A percentile compares a stretch with the other conserved stretches of the same genome.
These are phyloP conservation scores for Elongisporangium senticosum DNA, from an alignment of 352 stramenopile genomes.

Conservation along the genomic window DNA sequence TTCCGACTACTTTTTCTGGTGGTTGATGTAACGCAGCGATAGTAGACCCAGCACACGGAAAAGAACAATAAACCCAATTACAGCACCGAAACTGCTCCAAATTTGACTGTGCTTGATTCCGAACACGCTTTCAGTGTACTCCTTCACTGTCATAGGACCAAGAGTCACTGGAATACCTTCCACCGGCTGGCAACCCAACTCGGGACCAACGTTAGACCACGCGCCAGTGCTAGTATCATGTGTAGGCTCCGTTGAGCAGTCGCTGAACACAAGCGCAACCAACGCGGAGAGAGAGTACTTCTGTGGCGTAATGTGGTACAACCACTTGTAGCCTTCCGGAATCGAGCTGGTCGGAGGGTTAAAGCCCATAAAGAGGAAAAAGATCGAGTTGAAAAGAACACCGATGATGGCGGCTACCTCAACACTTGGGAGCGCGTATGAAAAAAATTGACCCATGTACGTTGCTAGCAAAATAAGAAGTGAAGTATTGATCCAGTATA, in stretches of 20 bases:
- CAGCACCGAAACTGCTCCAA: slow-evolving; percentile 31
- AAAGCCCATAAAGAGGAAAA: slow-evolving; percentile 31
- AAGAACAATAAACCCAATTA: slow-evolving; percentile 39
- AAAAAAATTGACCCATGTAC: slow-evolving; percentile 29
- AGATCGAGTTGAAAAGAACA: slow-evolving; percentile 24
- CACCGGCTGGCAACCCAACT: slow-evolving; percentile 37
- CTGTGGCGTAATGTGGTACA: slow-evolving; percentile 32
- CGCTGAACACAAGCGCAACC: slow-evolving; percentile 20
- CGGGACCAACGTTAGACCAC: slow-evolving; percentile 14
- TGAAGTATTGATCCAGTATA: slow-evolving; percentile 28
- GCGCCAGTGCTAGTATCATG: slow-evolving; percentile 13
- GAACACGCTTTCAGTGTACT: slow-evolving; percentile 43
- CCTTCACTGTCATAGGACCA: slow-evolving; percentile 37
- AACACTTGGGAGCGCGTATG: slow-evolving; percentile 19
- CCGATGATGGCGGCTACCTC: slow-evolving; percentile 20
- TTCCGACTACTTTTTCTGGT: slow-evolving; percentile 31
- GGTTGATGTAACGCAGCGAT: slow-evolving; percentile 51
- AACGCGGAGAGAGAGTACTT: slow-evolving; percentile 24
- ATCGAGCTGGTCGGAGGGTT: slow-evolving; percentile 24
- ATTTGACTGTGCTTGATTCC: slow-evolving; percentile 56
- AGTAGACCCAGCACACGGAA: slow-evolving; percentile 43
- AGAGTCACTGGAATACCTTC: slow-evolving; percentile 22
- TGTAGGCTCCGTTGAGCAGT: slow-evolving; percentile 19
- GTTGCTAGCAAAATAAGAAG: slow-evolving; percentile 23
- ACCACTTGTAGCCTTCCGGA: slow-evolving; percentile 23